Conservation (phyloP, 345 rosid genomes). For the Mallotus nudiflorus region DNA sequence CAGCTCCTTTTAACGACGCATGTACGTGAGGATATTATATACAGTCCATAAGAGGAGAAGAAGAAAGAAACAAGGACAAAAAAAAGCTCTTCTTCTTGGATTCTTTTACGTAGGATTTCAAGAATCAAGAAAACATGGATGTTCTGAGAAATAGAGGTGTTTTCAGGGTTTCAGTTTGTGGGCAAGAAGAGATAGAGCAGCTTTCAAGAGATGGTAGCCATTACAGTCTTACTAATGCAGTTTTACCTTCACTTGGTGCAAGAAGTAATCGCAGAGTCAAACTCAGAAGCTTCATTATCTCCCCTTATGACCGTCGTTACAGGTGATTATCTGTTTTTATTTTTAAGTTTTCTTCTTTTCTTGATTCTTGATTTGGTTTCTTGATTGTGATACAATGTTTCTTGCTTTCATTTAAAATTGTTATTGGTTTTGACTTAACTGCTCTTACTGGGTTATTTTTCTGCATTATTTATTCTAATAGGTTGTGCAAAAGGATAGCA, state of each 20-base stretch:
- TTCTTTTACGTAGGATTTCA: not conserved
- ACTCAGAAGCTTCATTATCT: conserved; percentile 58
- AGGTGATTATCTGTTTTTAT: conserved; percentile 38
- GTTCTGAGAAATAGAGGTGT: conserved; percentile 27
- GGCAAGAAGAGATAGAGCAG: conserved; percentile 71
- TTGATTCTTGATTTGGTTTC: not conserved
- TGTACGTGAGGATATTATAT: too few relatives aligned
- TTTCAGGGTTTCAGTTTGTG: conserved; percentile 45
- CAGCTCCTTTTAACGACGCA: too few relatives aligned
- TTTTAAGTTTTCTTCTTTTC: too few relatives aligned
- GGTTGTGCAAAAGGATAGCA: conserved; percentile 16
- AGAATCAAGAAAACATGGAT: conserved; percentile 16
- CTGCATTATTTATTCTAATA: not conserved
- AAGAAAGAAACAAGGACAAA: not conserved
- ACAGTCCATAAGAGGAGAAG: not conserved
- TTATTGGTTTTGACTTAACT: conserved; percentile 6
- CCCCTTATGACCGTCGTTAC: conserved; percentile 85
- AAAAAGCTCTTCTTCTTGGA: not conserved
- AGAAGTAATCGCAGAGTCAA: conserved; percentile 72
- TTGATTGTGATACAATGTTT: too few relatives aligned
- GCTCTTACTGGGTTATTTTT: not conserved
- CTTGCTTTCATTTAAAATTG: not conserved
- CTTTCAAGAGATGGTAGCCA: conserved; percentile 81
- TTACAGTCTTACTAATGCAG: conserved; percentile 78
- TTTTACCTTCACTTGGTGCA: conserved; percentile 91